Base-by-base conservation (phyloP, 768 basidiomycete species). In the Trametes maxima region DNA sequence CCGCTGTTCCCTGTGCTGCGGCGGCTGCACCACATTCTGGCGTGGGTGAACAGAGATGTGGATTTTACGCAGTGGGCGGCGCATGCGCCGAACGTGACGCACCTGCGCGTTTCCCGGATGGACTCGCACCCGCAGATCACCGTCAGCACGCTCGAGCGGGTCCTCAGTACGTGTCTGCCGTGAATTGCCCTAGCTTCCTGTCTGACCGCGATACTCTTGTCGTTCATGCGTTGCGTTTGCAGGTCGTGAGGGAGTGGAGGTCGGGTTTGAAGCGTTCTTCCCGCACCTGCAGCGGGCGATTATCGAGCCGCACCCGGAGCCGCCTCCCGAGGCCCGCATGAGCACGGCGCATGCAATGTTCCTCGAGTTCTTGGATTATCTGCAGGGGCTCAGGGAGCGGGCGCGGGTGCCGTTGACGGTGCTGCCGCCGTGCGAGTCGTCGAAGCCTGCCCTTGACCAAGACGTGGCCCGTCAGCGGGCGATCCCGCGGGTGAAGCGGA, bases 401-500 rank as follows among this genome's bases (percentile, higher is more conserved):
- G 57, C 62, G 36, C 57, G 62, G 10, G 54, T 59, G 11, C 57
- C 53, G 6, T 53, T 57, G 19, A n/a, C 44, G 48, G 57, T 64
- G 14, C 54, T 64, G 6, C 53, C 53, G 2, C 52, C 62, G 48
- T 39, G 55, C 8, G 54, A 54, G 42, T 16, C 22, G 14, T 57
- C 57, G n/a, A 51, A 54, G 36, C 39, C 37, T 1, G 43, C 47
- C 36, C 54, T 40, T 8, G 57, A 49, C 14, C 19, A n/a, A 25
- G 49, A 59, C 25, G 53, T 54, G 22, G 28, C 28, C 8, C 59
- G 46, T 17, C 52, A 49, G 19, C 47, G 28, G 24, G 59, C 57
- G 43, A 52, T 64, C 22, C n/a, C 19, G 28, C 57, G 57, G n/a
- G 57, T 58, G 39, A 50, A 90, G 22, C 92, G 76, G 3, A 88